Evolutionary conservation across 306 rosid genomes (phyloP).

Genomic region (Medicago lupulina): DNA sequence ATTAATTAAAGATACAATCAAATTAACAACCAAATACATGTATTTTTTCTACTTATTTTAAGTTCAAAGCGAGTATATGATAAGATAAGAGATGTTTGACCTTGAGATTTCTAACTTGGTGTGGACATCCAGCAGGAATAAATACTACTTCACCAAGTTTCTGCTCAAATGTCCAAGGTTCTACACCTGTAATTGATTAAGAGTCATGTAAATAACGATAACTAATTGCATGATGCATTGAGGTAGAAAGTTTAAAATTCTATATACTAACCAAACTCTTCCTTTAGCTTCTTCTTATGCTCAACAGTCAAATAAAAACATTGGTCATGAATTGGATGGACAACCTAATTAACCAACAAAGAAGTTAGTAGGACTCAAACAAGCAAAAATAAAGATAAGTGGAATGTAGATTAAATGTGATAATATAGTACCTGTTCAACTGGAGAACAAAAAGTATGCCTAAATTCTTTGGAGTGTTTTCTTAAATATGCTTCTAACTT

Average conservation of each 20-base stretch:
- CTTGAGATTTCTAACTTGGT: slow-evolving; percentile 84
- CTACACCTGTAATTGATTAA: slow-evolving; percentile 54
- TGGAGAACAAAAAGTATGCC: slow-evolving; percentile 66
- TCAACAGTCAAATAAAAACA: slow-evolving; percentile 67
- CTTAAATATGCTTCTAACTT: slow-evolving; percentile 66
- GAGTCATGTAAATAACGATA: slow-evolving; percentile 13
- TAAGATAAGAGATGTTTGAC: slow-evolving; percentile 37
- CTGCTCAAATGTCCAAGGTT: slow-evolving; percentile 80
- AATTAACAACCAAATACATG: background rate
- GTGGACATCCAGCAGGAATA: slow-evolving; percentile 88
- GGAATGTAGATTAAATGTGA: background rate
- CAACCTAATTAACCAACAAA: slow-evolving; percentile 48
- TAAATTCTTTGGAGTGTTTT: slow-evolving; percentile 61
- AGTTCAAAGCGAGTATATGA: background rate
- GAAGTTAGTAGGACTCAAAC: slow-evolving; percentile 21
- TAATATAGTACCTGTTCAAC: slow-evolving; percentile 54
- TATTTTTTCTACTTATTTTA: background rate
- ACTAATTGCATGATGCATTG: background rate
- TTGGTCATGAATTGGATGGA: slow-evolving; percentile 81
- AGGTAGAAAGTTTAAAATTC: slow-evolving; percentile 4
- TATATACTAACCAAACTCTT: slow-evolving; percentile 64
- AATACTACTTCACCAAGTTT: slow-evolving; percentile 69
- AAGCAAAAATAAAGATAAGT: slow-evolving; percentile 6
- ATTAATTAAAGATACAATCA: background rate
- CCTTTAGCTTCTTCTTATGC: slow-evolving; percentile 71